Conservation (phyloP, 2,329 filamentous ascomycete species). For the Alternaria arborescens region DNA sequence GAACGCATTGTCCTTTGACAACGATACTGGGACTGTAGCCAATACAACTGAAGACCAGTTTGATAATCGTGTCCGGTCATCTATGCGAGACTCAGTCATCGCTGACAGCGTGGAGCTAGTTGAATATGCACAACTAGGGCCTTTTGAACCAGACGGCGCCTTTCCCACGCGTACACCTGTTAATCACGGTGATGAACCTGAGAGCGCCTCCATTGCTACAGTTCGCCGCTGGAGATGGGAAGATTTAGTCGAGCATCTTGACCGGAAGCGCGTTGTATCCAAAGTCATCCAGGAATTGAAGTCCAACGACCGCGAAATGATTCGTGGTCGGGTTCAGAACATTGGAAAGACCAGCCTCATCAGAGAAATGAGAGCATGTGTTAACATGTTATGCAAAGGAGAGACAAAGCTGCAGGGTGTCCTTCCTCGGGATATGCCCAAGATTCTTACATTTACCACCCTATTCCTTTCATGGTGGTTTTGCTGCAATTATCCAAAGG, state of each 20-base stretch:
- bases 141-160: background rate
- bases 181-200: slow-evolving; percentile 26
- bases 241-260: slow-evolving; percentile 48
- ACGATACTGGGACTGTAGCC: background rate
- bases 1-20: background rate
- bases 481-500: slow-evolving; percentile 29
- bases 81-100: slow-evolving; percentile 8
- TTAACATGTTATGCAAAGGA: slow-evolving; percentile 32
- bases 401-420: slow-evolving; percentile 37
- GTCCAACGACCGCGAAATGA: slow-evolving; percentile 25
- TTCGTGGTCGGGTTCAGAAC: slow-evolving; percentile 30
- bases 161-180: background rate
- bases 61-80: background rate
- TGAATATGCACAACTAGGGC: background rate
- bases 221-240: slow-evolving; percentile 46
- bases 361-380: slow-evolving; percentile 35
- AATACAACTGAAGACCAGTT: background rate
- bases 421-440: slow-evolving; percentile 33
- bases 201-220: slow-evolving; percentile 37
- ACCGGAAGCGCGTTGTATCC: slow-evolving; percentile 57
- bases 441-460: slow-evolving; percentile 36
- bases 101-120: slow-evolving; percentile 15
- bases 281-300: slow-evolving; percentile 51
- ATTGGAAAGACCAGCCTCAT: slow-evolving; percentile 32
- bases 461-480: slow-evolving; percentile 50